These are phyloP conservation scores for Dacryopinax primogenitus DNA, from an alignment of 768 basidiomycete genomes.

Conservation along the genomic window DNA sequence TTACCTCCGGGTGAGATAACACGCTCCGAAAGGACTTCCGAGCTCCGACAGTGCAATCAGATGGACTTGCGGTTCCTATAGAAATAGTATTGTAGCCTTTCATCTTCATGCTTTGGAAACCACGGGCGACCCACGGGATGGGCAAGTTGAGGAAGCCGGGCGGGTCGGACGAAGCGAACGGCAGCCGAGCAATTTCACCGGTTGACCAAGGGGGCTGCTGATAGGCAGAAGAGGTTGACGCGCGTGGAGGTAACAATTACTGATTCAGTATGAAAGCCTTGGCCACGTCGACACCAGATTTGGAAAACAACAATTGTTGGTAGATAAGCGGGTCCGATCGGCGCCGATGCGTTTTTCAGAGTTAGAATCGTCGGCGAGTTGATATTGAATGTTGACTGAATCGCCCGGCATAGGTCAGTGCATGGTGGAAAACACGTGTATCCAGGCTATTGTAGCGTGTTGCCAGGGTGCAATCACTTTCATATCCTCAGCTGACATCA, in stretches of 20 bases:
- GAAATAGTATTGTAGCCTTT: too few relatives aligned
- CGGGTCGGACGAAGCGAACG: neutral
- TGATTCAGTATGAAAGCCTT: neutral
- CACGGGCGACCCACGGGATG: neutral
- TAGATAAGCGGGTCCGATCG: neutral
- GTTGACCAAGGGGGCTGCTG: neutral
- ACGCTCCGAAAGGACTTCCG: too few relatives aligned
- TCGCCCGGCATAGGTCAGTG: neutral
- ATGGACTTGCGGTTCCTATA: too few relatives aligned
- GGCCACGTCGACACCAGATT: neutral
- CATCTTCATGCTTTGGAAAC: neutral
- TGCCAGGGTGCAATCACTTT: neutral
- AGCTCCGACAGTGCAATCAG: too few relatives aligned
- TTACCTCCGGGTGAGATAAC: neutral
- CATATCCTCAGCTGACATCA: neutral
- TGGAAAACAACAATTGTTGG: neutral
- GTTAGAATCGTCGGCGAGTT: neutral
- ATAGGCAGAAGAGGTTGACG: neutral
- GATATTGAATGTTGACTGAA: conserved; percentile 8
- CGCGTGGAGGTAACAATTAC: neutral
- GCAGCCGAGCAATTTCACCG: neutral
- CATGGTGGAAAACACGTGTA: conserved; percentile 1
- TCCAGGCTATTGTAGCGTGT: neutral
- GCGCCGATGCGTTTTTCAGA: neutral
- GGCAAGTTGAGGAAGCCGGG: neutral